Evolutionary conservation across 176 grass and related monocot species (phyloP), one percentile per base, ranked within the genome.

Genomic region (Rhipidocladum racemiflorum): DNA sequence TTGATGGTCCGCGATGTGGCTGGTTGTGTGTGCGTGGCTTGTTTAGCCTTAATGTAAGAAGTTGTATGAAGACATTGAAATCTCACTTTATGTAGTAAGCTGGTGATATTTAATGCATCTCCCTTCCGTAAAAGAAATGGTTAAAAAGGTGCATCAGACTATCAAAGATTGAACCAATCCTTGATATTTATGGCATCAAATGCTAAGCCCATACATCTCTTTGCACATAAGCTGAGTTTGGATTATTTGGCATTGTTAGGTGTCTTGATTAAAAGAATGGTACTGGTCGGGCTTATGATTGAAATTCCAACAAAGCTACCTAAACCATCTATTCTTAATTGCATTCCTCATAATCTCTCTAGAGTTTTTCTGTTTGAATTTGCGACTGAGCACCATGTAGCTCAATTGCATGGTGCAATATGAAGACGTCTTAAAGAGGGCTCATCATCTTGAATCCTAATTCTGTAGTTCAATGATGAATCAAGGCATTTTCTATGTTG

Each of bases 11-110:
- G 35, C n/a, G 45, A 42, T 64, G 54, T 80, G 77, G 30, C 35
- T 67, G n/a, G 13, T 67, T 53, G 28, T 17, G 3, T 55, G 53
- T 24, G 35, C 7, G 21, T 35, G 17, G 15, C 5, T 45, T 28
- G 50, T 54, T 84, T 76, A n/a, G 50, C 42, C 15, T 75, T 75
- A 24, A 68, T 68, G 61, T 84, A 84, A 67, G 35, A n/a, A 77
- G 27, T 48, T 34, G 24, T 29, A 51, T 51, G 29, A 35, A 51
- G 29, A 17, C 30, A 3, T 4, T 12, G 8, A 78, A 20, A 68
- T 32, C 21, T 35, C 9, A 16, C 9, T 68, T 77, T 76, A 28
- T 72, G 27, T 65, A 39, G 5, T 44, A 57, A 68, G n/a, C 34
- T 80, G 35, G 27, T 6, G 24, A 9, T 81, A 57, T 24, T 70